These are phyloP conservation scores for Ceratobasidium sp. DNA, from an alignment of 1,284 basidiomycete genomes.

Conservation along the genomic window DNA sequence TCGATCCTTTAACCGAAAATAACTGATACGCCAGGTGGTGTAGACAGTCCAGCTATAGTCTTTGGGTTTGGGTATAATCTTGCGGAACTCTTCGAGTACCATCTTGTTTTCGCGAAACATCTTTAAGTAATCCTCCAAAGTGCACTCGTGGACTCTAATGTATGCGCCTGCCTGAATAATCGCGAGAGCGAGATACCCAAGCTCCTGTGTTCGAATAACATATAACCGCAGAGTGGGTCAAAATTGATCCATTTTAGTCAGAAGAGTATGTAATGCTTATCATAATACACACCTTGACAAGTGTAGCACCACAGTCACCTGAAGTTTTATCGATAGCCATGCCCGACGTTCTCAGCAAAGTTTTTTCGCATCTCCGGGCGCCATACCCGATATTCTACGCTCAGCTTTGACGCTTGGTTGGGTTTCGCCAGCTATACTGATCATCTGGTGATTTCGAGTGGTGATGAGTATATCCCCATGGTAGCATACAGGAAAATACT, in stretches of 20 bases:
- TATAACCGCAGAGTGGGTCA: background rate
- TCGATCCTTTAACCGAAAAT: background rate
- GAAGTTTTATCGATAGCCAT: background rate
- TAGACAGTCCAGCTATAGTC: constrained; percentile 24
- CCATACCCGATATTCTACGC: background rate
- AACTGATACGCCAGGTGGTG: constrained; percentile 20
- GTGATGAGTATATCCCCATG: constrained; percentile 38
- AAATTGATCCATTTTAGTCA: too few relatives aligned
- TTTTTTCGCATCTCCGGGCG: background rate
- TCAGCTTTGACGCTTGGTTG: background rate
- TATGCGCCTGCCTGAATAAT: constrained; percentile 37
- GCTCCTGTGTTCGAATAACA: background rate
- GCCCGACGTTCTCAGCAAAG: background rate
- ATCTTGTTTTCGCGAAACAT: constrained; percentile 6
- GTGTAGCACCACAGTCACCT: background rate
- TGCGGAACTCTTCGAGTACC: background rate
- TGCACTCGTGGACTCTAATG: constrained; percentile 19
- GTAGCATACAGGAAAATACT: constrained; percentile 8
- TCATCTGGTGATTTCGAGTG: constrained; percentile 10
- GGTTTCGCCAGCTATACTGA: background rate
- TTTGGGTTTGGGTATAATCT: background rate
- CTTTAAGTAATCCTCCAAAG: background rate
- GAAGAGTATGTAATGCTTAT: too few relatives aligned
- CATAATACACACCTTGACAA: background rate
- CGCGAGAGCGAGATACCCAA: constrained; percentile 6